Evolutionary conservation across 2,329 filamentous ascomycete genomes (phyloP), one percentile per base, ranked within the genome.

Genomic region (Falciphora oryzae): DNA sequence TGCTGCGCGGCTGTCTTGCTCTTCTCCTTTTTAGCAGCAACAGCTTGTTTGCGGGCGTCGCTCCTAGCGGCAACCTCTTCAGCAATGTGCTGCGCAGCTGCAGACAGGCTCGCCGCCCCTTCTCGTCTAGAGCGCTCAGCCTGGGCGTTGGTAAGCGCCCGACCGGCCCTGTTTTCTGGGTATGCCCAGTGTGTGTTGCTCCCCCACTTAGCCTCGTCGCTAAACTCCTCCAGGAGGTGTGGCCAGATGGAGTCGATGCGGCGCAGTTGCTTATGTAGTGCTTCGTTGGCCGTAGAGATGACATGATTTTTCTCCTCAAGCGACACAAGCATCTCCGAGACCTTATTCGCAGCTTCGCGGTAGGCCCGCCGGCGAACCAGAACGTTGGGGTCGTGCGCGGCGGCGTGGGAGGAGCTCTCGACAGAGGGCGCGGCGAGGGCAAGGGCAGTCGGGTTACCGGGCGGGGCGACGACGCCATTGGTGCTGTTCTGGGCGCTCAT

Each of bases 251-350:
- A 89, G 73, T 97, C 91, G 73, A 97, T 87, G 63, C 96, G 91
- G 66, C 85, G 80, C 50, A 97, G 83, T 73, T 97, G 93, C 73
- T 91, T 91, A 69, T 92, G 87, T 16, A 98, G 85, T 59, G 93
- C 92, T 70, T 96, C 91, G 71, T 94, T 95, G 64, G 95, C 94
- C 22, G 94, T 96, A 53, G 91, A 90, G 65, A 98, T 90, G 70
- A 99, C 95, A 70, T 97, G 93, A 70, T 97, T 97, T 79, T 99
- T 99, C 78, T 99, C 95, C 73, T 99, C 95, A 53, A 98, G 84
- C 1, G 93, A 94, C 61, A 92, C 87, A 59, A 98, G 86, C 81
- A 98, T 90, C 70, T 93, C 90, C 69, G 89, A 86, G 63, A 97
- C 89, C 68, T 90, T 89, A 70, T 87, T 83, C 53, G 92, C 89